Base-by-base conservation (phyloP, 176 grass and related monocot genomes). In the Carex pumila region DNA sequence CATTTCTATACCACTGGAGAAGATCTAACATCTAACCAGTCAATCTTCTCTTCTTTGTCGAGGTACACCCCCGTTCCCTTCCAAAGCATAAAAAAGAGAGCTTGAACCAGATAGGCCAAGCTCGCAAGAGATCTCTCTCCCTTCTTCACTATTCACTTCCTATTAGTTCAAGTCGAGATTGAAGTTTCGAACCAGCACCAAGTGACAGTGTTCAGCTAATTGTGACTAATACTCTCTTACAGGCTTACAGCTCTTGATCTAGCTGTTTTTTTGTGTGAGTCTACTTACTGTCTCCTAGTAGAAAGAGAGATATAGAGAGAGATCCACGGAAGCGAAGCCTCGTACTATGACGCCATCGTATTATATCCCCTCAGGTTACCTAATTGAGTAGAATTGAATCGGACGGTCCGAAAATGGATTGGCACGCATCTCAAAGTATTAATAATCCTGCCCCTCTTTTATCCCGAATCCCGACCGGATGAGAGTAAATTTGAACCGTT, bases 21-120 rank as follows among this genome's bases (percentile, higher is more conserved):
- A 83, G 58, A 83, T 83, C 60, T 83, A 83, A 83, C 81, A 83
- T 83, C 80, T 82, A 82, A 82, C 79, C 79, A 64, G 60, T 81
- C 79, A 25, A 63, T 61, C 76, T 62, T 62, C 79, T 58, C 61
- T 81, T 81, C 56, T 81, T 13, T 25, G 36, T 62, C 57, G 41
- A 80, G 57, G 50, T 81, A 43, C 59, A 49, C 57, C 57, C 57
- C 59, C 79, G 58, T 30, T 41, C 59, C 55, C 78, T 39, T 17
- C 17, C 32, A 7, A 41, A 41, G 7, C 19, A 11, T 6, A 45
- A 45, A 69, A 43, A 15, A 13, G 45, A 71, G 67, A 71, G 67
- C 67, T 41, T 6, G 43, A 47, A 73, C 67, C 70, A 73, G 70
- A 21, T 4, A 4, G 70, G 18, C 10, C 70, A 73, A 47, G 70